phyloP scores from a whole-genome alignment of 768 basidiomycete species.

The Lanmaoa rubissima region DNA sequence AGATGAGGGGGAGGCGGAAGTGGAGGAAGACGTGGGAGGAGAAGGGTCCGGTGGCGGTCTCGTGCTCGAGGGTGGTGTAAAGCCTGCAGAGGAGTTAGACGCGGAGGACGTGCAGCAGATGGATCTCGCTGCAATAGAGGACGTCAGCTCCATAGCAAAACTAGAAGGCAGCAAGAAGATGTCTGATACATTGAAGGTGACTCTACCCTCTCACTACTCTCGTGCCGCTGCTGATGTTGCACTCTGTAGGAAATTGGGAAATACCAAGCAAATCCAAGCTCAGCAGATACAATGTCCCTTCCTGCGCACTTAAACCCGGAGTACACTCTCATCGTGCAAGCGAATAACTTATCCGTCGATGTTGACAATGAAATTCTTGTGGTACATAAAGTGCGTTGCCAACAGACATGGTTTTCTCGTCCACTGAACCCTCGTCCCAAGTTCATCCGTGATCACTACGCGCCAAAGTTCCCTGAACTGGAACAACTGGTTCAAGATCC shows the following conservation, averaged over 20 bases:
- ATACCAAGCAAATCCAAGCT: constrained; percentile 76
- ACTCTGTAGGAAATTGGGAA: constrained; percentile 78
- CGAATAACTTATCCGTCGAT: constrained; percentile 97
- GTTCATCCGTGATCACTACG: constrained; percentile 98
- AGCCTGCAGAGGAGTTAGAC: constrained; percentile 95
- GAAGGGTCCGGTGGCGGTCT: constrained; percentile 50
- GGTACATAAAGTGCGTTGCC: constrained; percentile 78
- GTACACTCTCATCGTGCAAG: constrained; percentile 93
- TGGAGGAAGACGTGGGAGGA: constrained; percentile 38
- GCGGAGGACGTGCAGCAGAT: constrained; percentile 92
- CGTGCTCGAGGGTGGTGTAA: constrained; percentile 82
- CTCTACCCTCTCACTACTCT: constrained; percentile 2
- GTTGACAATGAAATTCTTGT: constrained; percentile 97
- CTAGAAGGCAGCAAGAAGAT: constrained; percentile 85
- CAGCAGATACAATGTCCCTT: constrained; percentile 72
- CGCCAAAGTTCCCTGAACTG: constrained; percentile 92
- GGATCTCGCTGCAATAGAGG: constrained; percentile 82
- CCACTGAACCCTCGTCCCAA: constrained; percentile 30
- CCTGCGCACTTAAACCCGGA: constrained; percentile 91
- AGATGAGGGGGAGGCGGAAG: constrained; percentile 44
- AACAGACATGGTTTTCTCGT: constrained; percentile 1
- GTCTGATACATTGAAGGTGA: constrained; percentile 80
- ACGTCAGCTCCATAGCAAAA: constrained; percentile 86
- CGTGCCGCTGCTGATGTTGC: not conserved
- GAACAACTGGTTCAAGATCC: constrained; percentile 94